Conservation (phyloP, 2,329 filamentous ascomycete species). For the Davidsoniella eucalypti region DNA sequence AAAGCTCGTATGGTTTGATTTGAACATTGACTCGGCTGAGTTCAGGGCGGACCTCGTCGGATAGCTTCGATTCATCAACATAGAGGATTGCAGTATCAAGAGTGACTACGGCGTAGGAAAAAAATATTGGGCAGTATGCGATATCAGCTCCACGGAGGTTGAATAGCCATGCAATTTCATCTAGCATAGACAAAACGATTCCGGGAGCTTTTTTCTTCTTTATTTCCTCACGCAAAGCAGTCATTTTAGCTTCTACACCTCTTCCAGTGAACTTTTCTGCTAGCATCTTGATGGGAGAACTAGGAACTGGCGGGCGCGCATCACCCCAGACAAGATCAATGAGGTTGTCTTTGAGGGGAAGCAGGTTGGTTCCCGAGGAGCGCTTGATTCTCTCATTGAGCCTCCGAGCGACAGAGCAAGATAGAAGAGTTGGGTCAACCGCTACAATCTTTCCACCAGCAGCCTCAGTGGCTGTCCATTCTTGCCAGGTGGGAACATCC, state of each 20-base stretch:
- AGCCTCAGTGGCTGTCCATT: slow-evolving; percentile 83
- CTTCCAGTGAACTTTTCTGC: slow-evolving; percentile 64
- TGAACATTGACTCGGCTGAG: slow-evolving; percentile 52
- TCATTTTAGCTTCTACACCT: slow-evolving; percentile 64
- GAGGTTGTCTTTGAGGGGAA: slow-evolving; percentile 64
- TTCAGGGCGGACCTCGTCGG: slow-evolving; percentile 49
- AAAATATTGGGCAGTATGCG: slow-evolving; percentile 95
- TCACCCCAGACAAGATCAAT: slow-evolving; percentile 81
- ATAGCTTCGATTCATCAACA: slow-evolving; percentile 64
- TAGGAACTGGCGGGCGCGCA: slow-evolving; percentile 56
- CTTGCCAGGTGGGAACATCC: slow-evolving; percentile 92
- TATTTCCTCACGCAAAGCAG: slow-evolving; percentile 76
- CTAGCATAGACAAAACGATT: slow-evolving; percentile 84
- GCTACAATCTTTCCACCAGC: slow-evolving; percentile 74
- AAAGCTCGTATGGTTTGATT: slow-evolving; percentile 65
- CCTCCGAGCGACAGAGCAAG: slow-evolving; percentile 46
- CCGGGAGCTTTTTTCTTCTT: slow-evolving; percentile 77
- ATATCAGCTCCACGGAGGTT: slow-evolving; percentile 92
- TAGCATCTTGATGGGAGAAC: slow-evolving; percentile 58
- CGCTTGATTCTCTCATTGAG: slow-evolving; percentile 76
- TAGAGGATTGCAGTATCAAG: slow-evolving; percentile 64
- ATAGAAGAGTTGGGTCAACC: slow-evolving; percentile 78
- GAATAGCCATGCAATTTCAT: slow-evolving; percentile 97
- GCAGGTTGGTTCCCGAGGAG: slow-evolving; percentile 60
- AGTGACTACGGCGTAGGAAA: slow-evolving; percentile 85